Evolutionary conservation across 192 early-diverging fungal genomes (phyloP).

Genomic region (Thoreauomyces humboldtii): DNA sequence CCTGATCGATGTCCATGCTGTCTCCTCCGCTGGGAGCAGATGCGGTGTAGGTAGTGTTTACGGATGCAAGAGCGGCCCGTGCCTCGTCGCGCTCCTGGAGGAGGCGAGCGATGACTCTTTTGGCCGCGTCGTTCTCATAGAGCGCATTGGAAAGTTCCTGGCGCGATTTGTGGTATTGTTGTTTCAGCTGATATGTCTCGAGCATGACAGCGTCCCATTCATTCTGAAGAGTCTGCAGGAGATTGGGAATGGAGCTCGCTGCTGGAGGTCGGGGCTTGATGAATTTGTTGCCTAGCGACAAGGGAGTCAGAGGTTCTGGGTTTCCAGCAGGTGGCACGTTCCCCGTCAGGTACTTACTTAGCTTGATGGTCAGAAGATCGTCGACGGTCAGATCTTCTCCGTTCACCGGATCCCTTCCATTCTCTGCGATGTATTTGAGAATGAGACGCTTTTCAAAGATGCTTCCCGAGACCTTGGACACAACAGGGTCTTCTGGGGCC

Average conservation of each 20-base stretch:
- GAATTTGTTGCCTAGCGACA: conserved; percentile 36
- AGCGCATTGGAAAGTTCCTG: conserved; percentile 92
- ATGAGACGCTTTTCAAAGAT: conserved; percentile 88
- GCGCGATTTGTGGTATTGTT: conserved; percentile 85
- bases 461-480: conserved; percentile 79
- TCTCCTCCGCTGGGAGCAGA: background rate
- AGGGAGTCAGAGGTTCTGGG: background rate
- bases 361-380: conserved; percentile 71
- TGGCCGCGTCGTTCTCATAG: conserved; percentile 95
- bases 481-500: conserved; percentile 80
- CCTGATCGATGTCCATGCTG: conserved; percentile 18
- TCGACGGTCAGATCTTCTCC: conserved; percentile 68
- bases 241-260: conserved; percentile 85
- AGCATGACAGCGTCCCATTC: conserved; percentile 97
- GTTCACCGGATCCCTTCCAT: conserved; percentile 78
- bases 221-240: conserved; percentile 85
- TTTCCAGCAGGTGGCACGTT: background rate
- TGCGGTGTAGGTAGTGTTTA: conserved; percentile 23
- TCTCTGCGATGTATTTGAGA: conserved; percentile 80
- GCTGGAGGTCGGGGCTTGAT: conserved; percentile 87
- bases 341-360: conserved; percentile 32
- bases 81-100: conserved; percentile 90
- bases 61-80: conserved; percentile 48
- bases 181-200: conserved; percentile 88
- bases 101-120: conserved; percentile 89